phyloP scores from a whole-genome alignment of 2,329 filamentous ascomycete genomes.

The Exophiala lecanii-corni region DNA sequence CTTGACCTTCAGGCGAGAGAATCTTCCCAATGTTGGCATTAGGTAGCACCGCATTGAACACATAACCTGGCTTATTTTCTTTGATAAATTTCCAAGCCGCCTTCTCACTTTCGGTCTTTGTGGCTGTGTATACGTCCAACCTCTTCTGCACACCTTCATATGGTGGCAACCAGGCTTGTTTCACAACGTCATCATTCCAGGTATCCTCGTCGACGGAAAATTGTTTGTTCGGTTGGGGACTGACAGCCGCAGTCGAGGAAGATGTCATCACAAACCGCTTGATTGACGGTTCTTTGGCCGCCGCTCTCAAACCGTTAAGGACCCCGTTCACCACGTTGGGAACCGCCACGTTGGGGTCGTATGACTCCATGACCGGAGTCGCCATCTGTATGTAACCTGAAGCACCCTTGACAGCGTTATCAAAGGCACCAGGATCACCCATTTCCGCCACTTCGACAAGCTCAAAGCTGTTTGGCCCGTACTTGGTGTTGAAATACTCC shows the following conservation, averaged over 20 bases:
- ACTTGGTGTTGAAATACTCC: slow-evolving; percentile 29
- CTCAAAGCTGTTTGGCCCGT: slow-evolving; percentile 35
- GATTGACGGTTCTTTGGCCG: slow-evolving; percentile 27
- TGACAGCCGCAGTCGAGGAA: slow-evolving; percentile 18
- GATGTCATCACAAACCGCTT: slow-evolving; percentile 27
- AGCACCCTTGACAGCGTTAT: slow-evolving; percentile 30
- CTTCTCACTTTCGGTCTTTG: slow-evolving; percentile 38
- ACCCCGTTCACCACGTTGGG: slow-evolving; percentile 45
- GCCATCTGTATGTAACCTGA: slow-evolving; percentile 39
- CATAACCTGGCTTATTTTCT: slow-evolving; percentile 29
- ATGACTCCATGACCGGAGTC: slow-evolving; percentile 34
- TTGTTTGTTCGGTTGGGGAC: slow-evolving; percentile 33
- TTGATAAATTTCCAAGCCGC: slow-evolving; percentile 37
- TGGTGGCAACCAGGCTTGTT: slow-evolving; percentile 35
- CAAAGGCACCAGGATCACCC: slow-evolving; percentile 24
- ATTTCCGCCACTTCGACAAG: slow-evolving; percentile 36
- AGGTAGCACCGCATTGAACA: slow-evolving; percentile 27
- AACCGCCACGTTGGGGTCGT: slow-evolving; percentile 41
- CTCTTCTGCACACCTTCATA: slow-evolving; percentile 28
- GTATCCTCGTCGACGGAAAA: slow-evolving; percentile 33
- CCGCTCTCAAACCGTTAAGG: slow-evolving; percentile 31
- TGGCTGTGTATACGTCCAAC: slow-evolving; percentile 36
- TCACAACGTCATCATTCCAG: slow-evolving; percentile 35
- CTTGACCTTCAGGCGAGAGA: slow-evolving; percentile 14
- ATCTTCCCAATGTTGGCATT: slow-evolving; percentile 19